phyloP scores from a whole-genome alignment of 1,139 yeast genomes.

The Taphrina wiesneri region DNA sequence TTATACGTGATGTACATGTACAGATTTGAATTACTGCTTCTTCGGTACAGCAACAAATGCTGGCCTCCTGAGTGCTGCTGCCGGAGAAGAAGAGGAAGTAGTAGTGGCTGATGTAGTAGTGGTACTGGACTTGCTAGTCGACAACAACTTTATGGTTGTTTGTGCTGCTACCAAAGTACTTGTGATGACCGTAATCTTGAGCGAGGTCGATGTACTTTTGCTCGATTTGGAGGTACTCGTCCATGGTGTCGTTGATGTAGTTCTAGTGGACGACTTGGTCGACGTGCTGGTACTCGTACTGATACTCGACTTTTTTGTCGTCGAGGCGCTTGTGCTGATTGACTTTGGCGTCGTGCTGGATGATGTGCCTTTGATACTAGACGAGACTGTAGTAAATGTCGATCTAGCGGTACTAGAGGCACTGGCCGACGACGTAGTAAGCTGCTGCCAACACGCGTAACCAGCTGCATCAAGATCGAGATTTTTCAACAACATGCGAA shows the following conservation, averaged over 20 bases:
- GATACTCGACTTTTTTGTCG: background rate
- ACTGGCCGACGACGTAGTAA: background rate
- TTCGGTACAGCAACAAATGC: background rate
- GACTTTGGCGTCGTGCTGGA: background rate
- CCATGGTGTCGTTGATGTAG: background rate
- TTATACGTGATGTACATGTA: no score
- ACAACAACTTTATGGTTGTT: background rate
- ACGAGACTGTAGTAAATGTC: background rate
- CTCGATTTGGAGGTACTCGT: background rate
- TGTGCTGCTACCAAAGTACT: background rate
- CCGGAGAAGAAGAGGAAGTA: background rate
- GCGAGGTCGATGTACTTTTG: background rate
- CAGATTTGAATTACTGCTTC: background rate
- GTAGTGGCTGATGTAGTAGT: background rate
- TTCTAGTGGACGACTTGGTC: background rate
- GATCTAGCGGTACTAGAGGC: background rate
- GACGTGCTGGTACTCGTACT: background rate
- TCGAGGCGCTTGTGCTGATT: background rate
- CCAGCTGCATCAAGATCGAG: conserved; percentile 8
- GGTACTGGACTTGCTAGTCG: background rate
- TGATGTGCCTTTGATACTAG: background rate
- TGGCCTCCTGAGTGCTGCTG: background rate
- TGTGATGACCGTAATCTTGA: background rate
- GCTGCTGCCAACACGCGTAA: conserved; percentile 10
- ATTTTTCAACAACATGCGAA: background rate